phyloP scores from a whole-genome alignment of 768 basidiomycete genomes.

The Rhodosporidiobolus sp. region DNA sequence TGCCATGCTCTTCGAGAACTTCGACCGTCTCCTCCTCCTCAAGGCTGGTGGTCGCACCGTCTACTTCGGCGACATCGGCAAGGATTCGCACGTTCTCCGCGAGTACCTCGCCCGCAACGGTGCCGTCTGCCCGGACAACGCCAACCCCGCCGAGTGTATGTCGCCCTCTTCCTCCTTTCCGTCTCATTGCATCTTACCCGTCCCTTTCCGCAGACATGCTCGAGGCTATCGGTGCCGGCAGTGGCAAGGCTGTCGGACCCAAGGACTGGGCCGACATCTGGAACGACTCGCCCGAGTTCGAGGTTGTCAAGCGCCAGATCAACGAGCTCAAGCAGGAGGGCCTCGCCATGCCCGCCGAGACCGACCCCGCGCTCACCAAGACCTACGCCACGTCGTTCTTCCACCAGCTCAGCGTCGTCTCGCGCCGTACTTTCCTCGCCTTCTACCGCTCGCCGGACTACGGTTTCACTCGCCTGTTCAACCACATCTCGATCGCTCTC shows the following conservation, averaged over 20 bases:
- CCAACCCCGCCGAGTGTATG: conserved; percentile 66
- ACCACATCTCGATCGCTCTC: conserved; percentile 57
- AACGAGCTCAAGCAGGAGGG: conserved; percentile 54
- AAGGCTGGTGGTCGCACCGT: conserved; percentile 77
- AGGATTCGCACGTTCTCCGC: conserved; percentile 64
- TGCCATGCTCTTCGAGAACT: conserved; percentile 77
- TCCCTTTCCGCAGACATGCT: conserved; percentile 50
- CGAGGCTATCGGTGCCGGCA: conserved; percentile 80
- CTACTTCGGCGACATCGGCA: conserved; percentile 83
- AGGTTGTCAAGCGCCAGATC: conserved; percentile 57
- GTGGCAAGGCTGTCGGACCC: conserved; percentile 56
- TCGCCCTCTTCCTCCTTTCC: neutral
- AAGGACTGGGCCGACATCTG: conserved; percentile 65
- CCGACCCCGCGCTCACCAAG: conserved; percentile 49
- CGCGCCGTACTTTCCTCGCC: conserved; percentile 63
- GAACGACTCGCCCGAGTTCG: conserved; percentile 58
- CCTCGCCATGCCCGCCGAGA: conserved; percentile 52
- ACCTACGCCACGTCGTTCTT: conserved; percentile 67
- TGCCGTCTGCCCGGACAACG: conserved; percentile 67
- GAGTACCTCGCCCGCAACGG: conserved; percentile 75
- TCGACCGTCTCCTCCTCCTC: conserved; percentile 58
- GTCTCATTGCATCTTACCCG: neutral
- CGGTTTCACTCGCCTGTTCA: conserved; percentile 75
- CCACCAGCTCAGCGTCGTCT: conserved; percentile 69
- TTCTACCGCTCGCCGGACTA: conserved; percentile 83